Percentiles rank a stretch among this genome's conserved stretches.
phyloP scores from a whole-genome alignment of 2,329 filamentous ascomycete genomes.

The Fusarium keratoplasticum region DNA sequence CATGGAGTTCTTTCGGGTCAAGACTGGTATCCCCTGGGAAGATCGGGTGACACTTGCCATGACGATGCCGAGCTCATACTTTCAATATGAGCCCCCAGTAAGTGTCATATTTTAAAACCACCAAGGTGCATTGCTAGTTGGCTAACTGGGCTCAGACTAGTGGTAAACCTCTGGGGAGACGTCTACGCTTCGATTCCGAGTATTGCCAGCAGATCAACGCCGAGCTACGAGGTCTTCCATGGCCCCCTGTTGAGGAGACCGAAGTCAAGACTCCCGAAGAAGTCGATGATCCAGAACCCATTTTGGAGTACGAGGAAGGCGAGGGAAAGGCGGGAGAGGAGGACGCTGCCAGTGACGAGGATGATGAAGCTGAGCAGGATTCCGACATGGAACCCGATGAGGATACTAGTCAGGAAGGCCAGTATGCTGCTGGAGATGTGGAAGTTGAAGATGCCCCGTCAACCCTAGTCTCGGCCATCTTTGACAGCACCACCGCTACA shows the following conservation, averaged over 20 bases:
- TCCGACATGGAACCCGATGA: neutral
- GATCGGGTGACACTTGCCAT: constrained; percentile 57
- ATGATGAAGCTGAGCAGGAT: neutral
- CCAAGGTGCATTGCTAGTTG: neutral
- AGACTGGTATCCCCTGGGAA: constrained; percentile 71
- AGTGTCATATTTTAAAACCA: constrained; percentile 29
- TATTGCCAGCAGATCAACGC: constrained; percentile 51
- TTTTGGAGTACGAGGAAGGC: neutral
- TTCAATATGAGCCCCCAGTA: constrained; percentile 62
- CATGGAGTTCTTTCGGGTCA: constrained; percentile 65
- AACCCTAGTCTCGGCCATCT: neutral
- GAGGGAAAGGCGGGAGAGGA: neutral
- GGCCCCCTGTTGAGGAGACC: constrained; percentile 35
- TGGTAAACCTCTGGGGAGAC: constrained; percentile 53
- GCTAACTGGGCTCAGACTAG: constrained; percentile 43
- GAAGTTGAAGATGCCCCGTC: neutral
- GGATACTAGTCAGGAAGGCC: neutral
- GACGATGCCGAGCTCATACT: constrained; percentile 48
- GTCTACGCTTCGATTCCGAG: constrained; percentile 48
- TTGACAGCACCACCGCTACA: neutral
- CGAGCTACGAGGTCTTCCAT: constrained; percentile 44
- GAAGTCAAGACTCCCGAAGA: neutral
- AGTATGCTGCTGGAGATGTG: neutral
- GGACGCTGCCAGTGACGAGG: neutral
- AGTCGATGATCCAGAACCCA: neutral